Base-by-base conservation (phyloP, 192 early-diverging fungal species). In the Gonapodya prolifera region DNA sequence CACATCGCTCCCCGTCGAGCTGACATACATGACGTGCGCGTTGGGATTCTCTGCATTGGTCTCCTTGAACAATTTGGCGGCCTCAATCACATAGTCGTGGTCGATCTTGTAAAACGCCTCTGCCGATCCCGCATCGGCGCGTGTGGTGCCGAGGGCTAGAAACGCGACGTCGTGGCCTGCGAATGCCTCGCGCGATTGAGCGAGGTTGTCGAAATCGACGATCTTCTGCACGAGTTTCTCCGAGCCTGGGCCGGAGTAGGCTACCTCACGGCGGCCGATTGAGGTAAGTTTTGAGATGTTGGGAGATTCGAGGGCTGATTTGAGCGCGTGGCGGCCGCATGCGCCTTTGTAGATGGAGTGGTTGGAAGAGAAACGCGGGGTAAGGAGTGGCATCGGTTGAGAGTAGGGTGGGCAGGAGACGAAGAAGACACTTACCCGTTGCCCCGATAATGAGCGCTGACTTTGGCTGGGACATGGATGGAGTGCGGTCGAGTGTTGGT, bases 31-130 rank as follows among this genome's bases (percentile, higher is more conserved):
- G 35, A 45, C 77, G 0, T 75, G 79, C 2, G 45, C 35, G n/a
- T 73, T 78, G 29, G 45, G 76, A 23, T 81, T 70, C 30, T 78
- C 79, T 28, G 84, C 82, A 13, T 90, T 86, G 70, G 88, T 81
- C 78, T 88, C 83, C 2, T 79, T 83, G 71, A 91, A 82, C 1
- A 85, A 76, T 34, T 89, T 88, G 0, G 92, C 90, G 17, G 91
- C 82, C 35, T 85, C 87, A 1, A 95, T 75, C 13, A 91, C 89
- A 76, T 94, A 94, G 76, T 90, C 88, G 69, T 92, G 91, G 76
- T 94, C 94, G 45, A 94, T 91, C 79, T 89, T 91, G 74, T 85
- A 80, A 75, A 94, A 96, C 1, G 80, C 83, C 29, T 89, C 91
- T 1, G 87, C 85, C 1, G 82, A 82, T 2, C 93, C 93, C 69